Conservation (phyloP, 352 stramenopile species). For the Pythium periplocum region DNA sequence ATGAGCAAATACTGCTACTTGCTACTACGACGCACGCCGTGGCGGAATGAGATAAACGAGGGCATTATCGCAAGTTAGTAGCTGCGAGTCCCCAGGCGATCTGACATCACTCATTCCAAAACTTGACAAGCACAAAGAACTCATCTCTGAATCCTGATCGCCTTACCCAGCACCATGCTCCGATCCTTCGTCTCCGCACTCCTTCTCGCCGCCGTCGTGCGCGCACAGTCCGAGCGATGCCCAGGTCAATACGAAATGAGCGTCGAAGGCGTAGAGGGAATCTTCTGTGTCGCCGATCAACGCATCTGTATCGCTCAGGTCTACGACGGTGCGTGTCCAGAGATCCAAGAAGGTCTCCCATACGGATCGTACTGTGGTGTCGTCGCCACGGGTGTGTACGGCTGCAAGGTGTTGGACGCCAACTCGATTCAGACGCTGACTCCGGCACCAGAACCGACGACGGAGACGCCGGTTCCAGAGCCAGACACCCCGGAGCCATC, state of each 20-base stretch:
- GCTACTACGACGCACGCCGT: no score
- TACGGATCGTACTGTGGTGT: constrained; percentile 3
- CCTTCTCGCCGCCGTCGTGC: not conserved
- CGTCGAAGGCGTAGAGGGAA: constrained; percentile 3
- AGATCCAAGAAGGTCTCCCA: not conserved
- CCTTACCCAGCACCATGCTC: not conserved
- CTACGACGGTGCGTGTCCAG: not conserved
- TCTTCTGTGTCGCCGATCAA: not conserved
- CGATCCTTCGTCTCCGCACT: not conserved
- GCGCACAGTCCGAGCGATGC: not conserved
- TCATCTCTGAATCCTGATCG: no score
- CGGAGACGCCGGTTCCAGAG: no score
- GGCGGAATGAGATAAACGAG: no score
- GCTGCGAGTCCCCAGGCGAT: no score
- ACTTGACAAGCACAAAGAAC: no score
- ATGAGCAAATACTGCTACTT: no score
- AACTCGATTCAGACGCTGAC: not conserved
- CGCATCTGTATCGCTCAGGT: not conserved
- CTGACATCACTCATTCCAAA: no score
- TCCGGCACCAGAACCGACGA: not conserved
- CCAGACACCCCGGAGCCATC: no score
- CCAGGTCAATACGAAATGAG: not conserved
- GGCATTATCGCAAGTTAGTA: no score
- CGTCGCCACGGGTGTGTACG: constrained; percentile 1
- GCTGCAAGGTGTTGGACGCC: constrained; percentile 1